Base-by-base conservation (phyloP, 2,329 filamentous ascomycete species). In the Teratosphaeria epicoccoides region DNA sequence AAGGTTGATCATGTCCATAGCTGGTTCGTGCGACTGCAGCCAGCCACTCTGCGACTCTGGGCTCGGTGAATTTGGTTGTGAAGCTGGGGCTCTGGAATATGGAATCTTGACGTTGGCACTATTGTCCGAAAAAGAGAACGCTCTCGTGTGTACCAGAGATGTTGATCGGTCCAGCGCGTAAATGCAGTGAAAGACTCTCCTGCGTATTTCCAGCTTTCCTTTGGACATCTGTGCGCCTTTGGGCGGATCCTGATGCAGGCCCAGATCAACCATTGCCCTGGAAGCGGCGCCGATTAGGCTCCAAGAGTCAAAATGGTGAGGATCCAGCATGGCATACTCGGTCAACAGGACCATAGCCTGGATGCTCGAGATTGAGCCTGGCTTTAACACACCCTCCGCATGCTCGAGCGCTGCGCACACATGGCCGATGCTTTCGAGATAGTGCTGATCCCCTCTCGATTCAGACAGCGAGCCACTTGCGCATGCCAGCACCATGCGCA, bases 81-180 rank as follows among this genome's bases (percentile, higher is more conserved):
- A 52, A 11, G 55, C 47, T n/a, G 57, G 54, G 14, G 54, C 54
- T 43, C 59, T 60, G 6, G 71, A 66, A 50, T 79, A 77, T 1
- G 89, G 88, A 55, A 89, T 80, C n/a, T 79, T 80, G 25, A 97
- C 90, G 58, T 87, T 84, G 24, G 87, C 80, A 5, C 90, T 85
- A 51, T 91, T 88, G 64, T 97, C 91, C 0, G 88, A 91, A 64
- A 97, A 96, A 0, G 91, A 95, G 67, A 96, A 96, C 0, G 89
- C 84, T 28, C 88, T 79, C 10, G 87, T 87, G 59, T 94, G 83
- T 4, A 91, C 87, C 74, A 95, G 86, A 60, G 89, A 95, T 45
- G 94, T 90, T 10, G 87, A 83, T 63, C 88, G 89, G 65, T 98
- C 93, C 22, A 97, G 76, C 24, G 87, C 83, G 67, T 96, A 96